Evolutionary conservation across 306 rosid genomes (phyloP), one percentile per base, ranked within the genome.

Genomic region (Cicer arietinum): DNA sequence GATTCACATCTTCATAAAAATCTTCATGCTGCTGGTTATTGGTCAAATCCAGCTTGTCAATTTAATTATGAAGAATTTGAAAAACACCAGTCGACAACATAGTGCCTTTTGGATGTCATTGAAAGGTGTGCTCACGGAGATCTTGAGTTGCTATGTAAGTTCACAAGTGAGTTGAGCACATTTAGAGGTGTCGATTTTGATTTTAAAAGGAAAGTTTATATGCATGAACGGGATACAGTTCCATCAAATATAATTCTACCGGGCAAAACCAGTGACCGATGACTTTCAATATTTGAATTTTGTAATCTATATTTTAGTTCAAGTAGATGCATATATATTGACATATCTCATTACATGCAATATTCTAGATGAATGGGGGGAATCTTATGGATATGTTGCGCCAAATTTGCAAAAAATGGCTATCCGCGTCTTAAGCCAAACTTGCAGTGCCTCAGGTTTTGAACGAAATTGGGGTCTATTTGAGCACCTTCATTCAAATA

Each of bases 361-460:
- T 25, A 46, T 20, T 67, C 3, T 67, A 47, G 73, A 30, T 67
- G 7, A 47, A 25, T 67, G 73, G 58, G 25, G 44, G 45, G 54
- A 67, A 47, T 20, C 40, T 46, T 20, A 20, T 67, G 56, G 22
- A 11, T 46, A 20, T 45, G 12, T 41, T 45, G 43, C 13, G 7
- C 43, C 12, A 46, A 46, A 22, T 46, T 45, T 45, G 22, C 42
- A 25, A 46, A 44, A 42, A 20, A 10, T 67, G 22, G 58, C 43
- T 46, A 53, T 70, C 17, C 5, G 18, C 10, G 40, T 53, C 18
- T 37, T 70, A 40, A 53, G 56, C 7, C 56, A 50, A 50, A 50
- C 56, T 50, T 50, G 56, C 9, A n/a, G 17, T 50, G 56, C 56
- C 56, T 50, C 17, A 4, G 18, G 56, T 13, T 50, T 7, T 50